These are phyloP conservation scores for Neoboletus magnificus DNA, from an alignment of 768 basidiomycete species.

Conservation along the genomic window DNA sequence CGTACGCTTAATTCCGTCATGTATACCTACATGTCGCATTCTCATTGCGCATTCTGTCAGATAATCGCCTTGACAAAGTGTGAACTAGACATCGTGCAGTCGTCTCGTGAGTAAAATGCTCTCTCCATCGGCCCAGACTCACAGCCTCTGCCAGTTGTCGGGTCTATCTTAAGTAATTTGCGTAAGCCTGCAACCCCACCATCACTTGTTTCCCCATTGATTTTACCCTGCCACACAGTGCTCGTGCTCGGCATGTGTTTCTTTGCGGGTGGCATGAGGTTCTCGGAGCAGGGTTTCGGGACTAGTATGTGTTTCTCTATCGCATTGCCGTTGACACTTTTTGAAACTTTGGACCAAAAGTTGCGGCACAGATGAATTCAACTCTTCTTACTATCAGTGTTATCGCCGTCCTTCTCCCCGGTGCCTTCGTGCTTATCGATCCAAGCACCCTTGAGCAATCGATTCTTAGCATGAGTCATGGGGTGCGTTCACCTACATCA, in stretches of 20 bases:
- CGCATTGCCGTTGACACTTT: neutral
- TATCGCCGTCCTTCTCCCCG: slow-evolving; percentile 73
- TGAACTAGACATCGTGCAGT: slow-evolving; percentile 77
- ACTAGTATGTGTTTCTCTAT: slow-evolving; percentile 43
- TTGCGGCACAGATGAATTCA: slow-evolving; percentile 70
- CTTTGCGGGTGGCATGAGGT: slow-evolving; percentile 75
- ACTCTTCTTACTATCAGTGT: slow-evolving; percentile 74
- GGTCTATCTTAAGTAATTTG: slow-evolving; percentile 78
- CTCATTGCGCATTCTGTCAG: slow-evolving; percentile 32
- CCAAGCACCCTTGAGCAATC: too few species aligned
- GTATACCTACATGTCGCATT: neutral
- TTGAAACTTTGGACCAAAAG: slow-evolving; percentile 33
- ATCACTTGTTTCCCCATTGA: neutral
- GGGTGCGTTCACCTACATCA: slow-evolving; percentile 41
- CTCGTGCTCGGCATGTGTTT: slow-evolving; percentile 85
- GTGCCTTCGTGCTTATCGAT: slow-evolving; percentile 80
- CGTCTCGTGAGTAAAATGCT: slow-evolving; percentile 51
- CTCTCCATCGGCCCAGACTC: neutral
- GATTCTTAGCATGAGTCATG: slow-evolving; percentile 73
- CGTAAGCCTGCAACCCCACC: slow-evolving; percentile 33
- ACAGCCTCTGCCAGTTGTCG: slow-evolving; percentile 54
- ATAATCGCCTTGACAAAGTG: slow-evolving; percentile 82
- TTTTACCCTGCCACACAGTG: slow-evolving; percentile 39
- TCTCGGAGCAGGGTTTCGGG: slow-evolving; percentile 77
- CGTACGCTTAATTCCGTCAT: slow-evolving; percentile 35